Percentiles rank a stretch among this genome's conserved stretches.
Conservation (phyloP, 2,329 filamentous ascomycete species). For the Aspergillus flavus region DNA sequence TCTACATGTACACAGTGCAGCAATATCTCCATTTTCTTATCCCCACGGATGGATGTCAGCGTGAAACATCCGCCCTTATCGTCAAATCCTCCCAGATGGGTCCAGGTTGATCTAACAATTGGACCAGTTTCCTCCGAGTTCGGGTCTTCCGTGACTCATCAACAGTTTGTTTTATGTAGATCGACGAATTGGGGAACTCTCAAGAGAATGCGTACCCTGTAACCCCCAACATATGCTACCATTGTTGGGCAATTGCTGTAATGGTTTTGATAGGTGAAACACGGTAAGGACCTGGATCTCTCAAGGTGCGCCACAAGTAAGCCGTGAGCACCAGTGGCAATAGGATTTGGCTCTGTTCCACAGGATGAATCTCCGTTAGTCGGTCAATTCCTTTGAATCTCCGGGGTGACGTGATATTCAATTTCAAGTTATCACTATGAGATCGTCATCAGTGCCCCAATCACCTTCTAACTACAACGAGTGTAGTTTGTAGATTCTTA, state of each 20-base stretch:
- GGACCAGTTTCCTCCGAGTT: neutral
- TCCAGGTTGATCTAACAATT: neutral
- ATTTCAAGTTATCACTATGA: neutral
- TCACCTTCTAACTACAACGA: neutral
- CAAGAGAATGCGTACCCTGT: neutral
- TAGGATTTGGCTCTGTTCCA: neutral
- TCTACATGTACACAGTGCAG: neutral
- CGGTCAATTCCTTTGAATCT: neutral
- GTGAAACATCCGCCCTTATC: neutral
- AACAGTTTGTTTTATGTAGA: neutral
- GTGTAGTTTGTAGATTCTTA: constrained; percentile 3
- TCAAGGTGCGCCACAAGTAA: neutral
- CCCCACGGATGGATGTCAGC: too few species aligned
- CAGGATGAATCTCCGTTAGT: neutral
- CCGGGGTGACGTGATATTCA: neutral
- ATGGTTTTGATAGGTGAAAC: neutral
- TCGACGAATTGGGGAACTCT: neutral
- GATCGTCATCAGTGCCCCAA: neutral
- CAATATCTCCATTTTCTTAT: neutral
- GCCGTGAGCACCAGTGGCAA: neutral
- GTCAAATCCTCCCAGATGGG: neutral
- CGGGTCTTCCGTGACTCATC: neutral
- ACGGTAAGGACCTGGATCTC: neutral
- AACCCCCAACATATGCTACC: neutral
- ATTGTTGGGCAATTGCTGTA: neutral